Conservation (phyloP, 805 yeast genomes). For the Monosporozyma aerobia region DNA sequence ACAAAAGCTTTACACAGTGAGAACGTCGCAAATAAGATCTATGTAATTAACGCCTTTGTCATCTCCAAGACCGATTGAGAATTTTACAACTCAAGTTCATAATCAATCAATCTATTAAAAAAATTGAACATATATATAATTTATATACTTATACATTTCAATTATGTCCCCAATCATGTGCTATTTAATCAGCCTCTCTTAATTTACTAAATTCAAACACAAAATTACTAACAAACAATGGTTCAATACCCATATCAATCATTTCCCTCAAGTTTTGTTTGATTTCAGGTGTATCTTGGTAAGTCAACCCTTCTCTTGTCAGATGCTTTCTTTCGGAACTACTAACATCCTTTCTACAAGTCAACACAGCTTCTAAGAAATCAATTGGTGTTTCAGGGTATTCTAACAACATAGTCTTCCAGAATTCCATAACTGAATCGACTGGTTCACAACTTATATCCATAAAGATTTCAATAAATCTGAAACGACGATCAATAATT, state of each 20-base stretch:
- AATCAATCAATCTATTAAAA: neutral
- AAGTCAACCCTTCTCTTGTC: neutral
- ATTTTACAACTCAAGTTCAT: neutral
- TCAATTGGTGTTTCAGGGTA: slow-evolving; percentile 74
- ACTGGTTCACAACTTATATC: slow-evolving; percentile 43
- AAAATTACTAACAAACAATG: neutral
- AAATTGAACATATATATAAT: neutral
- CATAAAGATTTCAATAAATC: slow-evolving; percentile 52
- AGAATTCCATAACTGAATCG: slow-evolving; percentile 43
- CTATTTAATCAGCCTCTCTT: neutral
- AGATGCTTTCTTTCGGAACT: slow-evolving; percentile 19
- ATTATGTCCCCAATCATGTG: neutral
- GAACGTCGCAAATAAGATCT: slow-evolving; percentile 7
- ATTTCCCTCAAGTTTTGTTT: slow-evolving; percentile 5
- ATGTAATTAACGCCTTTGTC: slow-evolving; percentile 30
- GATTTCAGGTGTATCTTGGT: slow-evolving; percentile 9
- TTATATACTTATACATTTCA: neutral
- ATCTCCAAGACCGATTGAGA: slow-evolving; percentile 14
- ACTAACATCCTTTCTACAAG: slow-evolving; percentile 33
- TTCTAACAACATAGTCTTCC: slow-evolving; percentile 51
- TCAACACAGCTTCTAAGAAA: slow-evolving; percentile 55
- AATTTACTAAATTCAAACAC: neutral
- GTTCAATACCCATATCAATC: slow-evolving; percentile 2
- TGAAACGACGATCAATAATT: slow-evolving; percentile 41
- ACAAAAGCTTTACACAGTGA: slow-evolving; percentile 27